phyloP scores from a whole-genome alignment of 2,329 filamentous ascomycete genomes.

The Xylariaceae sp. region DNA sequence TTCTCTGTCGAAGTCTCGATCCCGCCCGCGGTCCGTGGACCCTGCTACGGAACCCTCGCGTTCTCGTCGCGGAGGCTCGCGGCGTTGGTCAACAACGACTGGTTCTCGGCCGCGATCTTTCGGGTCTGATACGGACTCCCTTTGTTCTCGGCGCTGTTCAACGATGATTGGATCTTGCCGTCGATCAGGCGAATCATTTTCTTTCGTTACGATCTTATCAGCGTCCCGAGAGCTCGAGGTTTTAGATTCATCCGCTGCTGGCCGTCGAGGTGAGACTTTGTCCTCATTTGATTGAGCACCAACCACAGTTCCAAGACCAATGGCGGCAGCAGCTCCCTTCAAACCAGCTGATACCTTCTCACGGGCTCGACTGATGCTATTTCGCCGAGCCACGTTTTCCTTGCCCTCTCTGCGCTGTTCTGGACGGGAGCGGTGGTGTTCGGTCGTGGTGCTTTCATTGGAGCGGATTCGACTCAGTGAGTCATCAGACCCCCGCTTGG shows the following conservation, averaged over 20 bases:
- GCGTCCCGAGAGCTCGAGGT: conserved; percentile 21
- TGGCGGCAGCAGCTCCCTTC: conserved; percentile 41
- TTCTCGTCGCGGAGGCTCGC: too few relatives aligned
- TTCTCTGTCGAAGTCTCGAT: conserved; percentile 20
- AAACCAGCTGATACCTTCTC: conserved; percentile 48
- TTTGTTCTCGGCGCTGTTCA: conserved; percentile 24
- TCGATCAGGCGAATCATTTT: conserved; percentile 23
- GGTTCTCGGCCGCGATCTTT: too few relatives aligned
- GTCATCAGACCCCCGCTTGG: conserved; percentile 28
- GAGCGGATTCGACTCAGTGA: conserved; percentile 24
- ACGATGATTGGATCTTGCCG: conserved; percentile 21
- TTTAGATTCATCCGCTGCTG: conserved; percentile 26
- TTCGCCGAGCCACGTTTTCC: conserved; percentile 33
- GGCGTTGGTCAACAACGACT: too few relatives aligned
- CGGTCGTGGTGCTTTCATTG: conserved; percentile 19
- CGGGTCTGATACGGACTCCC: conserved; percentile 18
- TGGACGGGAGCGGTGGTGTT: conserved; percentile 21
- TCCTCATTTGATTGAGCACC: conserved; percentile 38
- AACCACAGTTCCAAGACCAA: conserved; percentile 35
- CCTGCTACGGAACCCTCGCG: too few relatives aligned
- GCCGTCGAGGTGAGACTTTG: conserved; percentile 29
- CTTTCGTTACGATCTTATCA: conserved; percentile 30
- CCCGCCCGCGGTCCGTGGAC: too few relatives aligned
- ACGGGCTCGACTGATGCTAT: conserved; percentile 39
- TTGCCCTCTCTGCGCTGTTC: conserved; percentile 27